These are phyloP conservation scores for Penicillium sp. DNA, from an alignment of 2,329 filamentous ascomycete species.

Conservation along the genomic window DNA sequence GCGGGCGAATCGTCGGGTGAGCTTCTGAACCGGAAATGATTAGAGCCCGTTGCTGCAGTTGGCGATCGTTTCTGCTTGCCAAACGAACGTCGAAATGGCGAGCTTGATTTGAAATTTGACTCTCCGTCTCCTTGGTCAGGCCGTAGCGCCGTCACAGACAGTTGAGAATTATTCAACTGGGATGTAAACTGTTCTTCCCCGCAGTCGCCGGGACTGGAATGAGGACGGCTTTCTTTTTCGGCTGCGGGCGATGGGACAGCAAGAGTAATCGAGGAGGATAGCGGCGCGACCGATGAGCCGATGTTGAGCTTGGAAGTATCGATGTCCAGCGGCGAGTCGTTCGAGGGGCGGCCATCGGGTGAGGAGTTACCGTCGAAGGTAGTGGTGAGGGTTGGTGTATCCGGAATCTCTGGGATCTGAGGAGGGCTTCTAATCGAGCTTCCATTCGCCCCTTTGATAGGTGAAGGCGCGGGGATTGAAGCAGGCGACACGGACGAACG, in stretches of 20 bases:
- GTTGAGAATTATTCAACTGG: slow-evolving; percentile 31
- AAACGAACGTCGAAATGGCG: slow-evolving; percentile 39
- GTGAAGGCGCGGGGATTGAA: slow-evolving; percentile 23
- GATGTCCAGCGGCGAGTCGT: slow-evolving; percentile 25
- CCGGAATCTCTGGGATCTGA: slow-evolving; percentile 36
- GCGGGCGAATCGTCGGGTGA: slow-evolving; percentile 30
- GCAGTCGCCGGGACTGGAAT: slow-evolving; percentile 35
- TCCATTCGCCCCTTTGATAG: slow-evolving; percentile 21
- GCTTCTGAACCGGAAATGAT: slow-evolving; percentile 31
- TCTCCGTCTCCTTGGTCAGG: slow-evolving; percentile 31
- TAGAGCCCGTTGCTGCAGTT: slow-evolving; percentile 26
- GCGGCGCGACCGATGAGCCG: slow-evolving; percentile 25
- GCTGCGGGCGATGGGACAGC: slow-evolving; percentile 27
- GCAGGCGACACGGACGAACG: slow-evolving; percentile 35
- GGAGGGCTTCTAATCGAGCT: slow-evolving; percentile 29
- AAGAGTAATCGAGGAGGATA: slow-evolving; percentile 32
- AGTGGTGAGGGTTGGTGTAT: slow-evolving; percentile 30
- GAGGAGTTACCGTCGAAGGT: slow-evolving; percentile 28
- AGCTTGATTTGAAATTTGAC: slow-evolving; percentile 32
- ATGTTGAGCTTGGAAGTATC: slow-evolving; percentile 28
- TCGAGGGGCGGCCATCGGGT: slow-evolving; percentile 23
- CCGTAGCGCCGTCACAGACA: slow-evolving; percentile 21
- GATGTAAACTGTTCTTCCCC: slow-evolving; percentile 25
- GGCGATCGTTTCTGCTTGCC: slow-evolving; percentile 36
- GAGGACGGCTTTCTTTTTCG: slow-evolving; percentile 30